Base-by-base conservation (phyloP, 176 grass and related monocot genomes). In the Carex parvula region DNA sequence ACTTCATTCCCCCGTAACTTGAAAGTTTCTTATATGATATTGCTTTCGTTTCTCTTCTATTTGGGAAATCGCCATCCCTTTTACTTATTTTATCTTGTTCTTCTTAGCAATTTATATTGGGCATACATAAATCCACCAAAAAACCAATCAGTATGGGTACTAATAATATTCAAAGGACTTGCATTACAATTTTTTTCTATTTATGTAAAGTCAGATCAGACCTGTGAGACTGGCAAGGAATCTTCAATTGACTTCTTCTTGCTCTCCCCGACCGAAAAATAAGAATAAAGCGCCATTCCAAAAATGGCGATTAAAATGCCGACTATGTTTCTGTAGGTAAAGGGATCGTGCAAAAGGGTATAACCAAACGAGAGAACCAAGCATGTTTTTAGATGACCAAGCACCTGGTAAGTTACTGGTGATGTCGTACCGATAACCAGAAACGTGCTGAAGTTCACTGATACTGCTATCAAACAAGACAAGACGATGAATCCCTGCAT, bases 381-480 rank as follows among this genome's bases (percentile, higher is more conserved):
- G 14, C 97, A 99, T 81, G 97, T 99, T 89, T 99, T 99, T 21
- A 99, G 97, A 88, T 99, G 97, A 56, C 97, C 97, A 66, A 99
- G 93, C 71, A 99, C 97, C 69, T 99, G 97, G 84, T 99, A 99
- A 18, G 97, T 99, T 52, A 99, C 93, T 70, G 97, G 97, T 11
- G 97, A 99, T 24, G 97, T 99, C 11, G 93, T 96, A 48, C 97
- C 97, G 60, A 99, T 99, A 48, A 99, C 97, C 66, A 99, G 88
- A 83, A 99, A 99, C 48, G 97, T 99, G 84, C 93, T 96, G 88
- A 99, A 96, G 93, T 99, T 99, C 53, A 99, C 97, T 9, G 93
- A 99, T 44, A 99, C 97, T 35, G 97, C 91, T 79, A 99, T 99
- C 88, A 96, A 92, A 58, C 97, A 99, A 64, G 97, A 99, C 58